Evolutionary conservation across 2,329 filamentous ascomycete species (phyloP).

Genomic region (Lasiodiplodia sp.): DNA sequence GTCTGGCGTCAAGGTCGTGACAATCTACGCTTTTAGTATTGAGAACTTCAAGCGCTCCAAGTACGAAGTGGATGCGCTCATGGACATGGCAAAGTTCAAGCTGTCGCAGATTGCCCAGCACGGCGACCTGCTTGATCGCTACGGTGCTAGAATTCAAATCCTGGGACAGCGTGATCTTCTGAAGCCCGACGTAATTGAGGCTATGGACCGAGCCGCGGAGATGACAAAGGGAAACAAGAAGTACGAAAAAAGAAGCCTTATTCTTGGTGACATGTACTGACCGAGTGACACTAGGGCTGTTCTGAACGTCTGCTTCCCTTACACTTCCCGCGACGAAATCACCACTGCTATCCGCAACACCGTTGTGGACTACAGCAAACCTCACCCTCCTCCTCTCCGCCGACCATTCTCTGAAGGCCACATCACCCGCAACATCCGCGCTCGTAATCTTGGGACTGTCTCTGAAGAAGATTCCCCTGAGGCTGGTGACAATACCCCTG

Average conservation of each 20-base stretch:
- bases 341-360: conserved; percentile 87
- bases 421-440: conserved; percentile 83
- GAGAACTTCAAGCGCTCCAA: conserved; percentile 98
- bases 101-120: conserved; percentile 90
- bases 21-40: conserved; percentile 97
- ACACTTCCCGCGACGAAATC: conserved; percentile 95
- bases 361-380: conserved; percentile 83
- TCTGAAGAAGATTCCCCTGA: conserved; percentile 37
- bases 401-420: conserved; percentile 86
- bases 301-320: conserved; percentile 97
- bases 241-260: conserved; percentile 51
- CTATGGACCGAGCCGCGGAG: conserved; percentile 84
- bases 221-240: conserved; percentile 87
- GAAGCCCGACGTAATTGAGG: conserved; percentile 84
- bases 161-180: conserved; percentile 85
- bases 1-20: conserved; percentile 93
- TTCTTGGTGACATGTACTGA: not conserved
- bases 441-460: conserved; percentile 52
- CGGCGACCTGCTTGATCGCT: conserved; percentile 89
- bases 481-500: not conserved
- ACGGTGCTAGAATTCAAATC: conserved; percentile 86
- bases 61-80: conserved; percentile 94
- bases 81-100: conserved; percentile 98
- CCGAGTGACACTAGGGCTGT: conserved; percentile 58
- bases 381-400: conserved; percentile 63